Evolutionary conservation across 2,329 filamentous ascomycete genomes (phyloP).

Genomic region (Conoideocrella luteorostrata): DNA sequence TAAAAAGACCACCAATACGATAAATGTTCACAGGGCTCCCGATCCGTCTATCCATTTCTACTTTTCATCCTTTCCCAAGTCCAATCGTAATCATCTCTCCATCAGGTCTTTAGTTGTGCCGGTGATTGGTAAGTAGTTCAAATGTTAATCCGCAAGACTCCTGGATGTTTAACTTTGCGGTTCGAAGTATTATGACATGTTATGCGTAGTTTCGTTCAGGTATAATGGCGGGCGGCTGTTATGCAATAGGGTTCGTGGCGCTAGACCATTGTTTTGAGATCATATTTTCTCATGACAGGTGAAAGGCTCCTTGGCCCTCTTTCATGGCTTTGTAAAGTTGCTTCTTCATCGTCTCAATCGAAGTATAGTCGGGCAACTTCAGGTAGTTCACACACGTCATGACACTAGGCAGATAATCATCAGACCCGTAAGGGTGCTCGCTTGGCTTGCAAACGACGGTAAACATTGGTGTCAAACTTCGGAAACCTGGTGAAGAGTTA

Average conservation of each 20-base stretch:
- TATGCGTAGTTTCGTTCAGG: background rate
- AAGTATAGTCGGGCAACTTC: conserved; percentile 92
- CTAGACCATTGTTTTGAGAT: background rate
- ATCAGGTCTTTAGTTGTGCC: conserved; percentile 19
- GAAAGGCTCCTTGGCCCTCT: conserved; percentile 96
- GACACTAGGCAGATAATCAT: conserved; percentile 98
- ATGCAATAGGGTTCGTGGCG: background rate
- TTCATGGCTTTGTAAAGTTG: conserved; percentile 80
- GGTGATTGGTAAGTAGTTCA: conserved; percentile 12
- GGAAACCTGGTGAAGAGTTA: conserved; percentile 66
- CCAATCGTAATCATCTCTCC: conserved; percentile 8
- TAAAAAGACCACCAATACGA: background rate
- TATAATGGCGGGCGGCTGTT: background rate
- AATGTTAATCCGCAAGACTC: conserved; percentile 3
- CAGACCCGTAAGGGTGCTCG: conserved; percentile 84
- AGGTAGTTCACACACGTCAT: conserved; percentile 99
- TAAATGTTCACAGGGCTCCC: conserved; percentile 6
- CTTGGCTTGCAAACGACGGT: conserved; percentile 99
- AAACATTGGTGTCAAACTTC: conserved; percentile 94
- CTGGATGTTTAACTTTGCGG: background rate
- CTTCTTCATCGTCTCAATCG: conserved; percentile 66
- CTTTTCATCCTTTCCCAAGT: conserved; percentile 10
- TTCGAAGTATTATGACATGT: conserved; percentile 3
- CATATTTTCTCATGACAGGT: conserved; percentile 59
- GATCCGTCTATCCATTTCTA: conserved; percentile 20